phyloP scores from a whole-genome alignment of 768 basidiomycete genomes.

The Auriscalpium orientale region DNA sequence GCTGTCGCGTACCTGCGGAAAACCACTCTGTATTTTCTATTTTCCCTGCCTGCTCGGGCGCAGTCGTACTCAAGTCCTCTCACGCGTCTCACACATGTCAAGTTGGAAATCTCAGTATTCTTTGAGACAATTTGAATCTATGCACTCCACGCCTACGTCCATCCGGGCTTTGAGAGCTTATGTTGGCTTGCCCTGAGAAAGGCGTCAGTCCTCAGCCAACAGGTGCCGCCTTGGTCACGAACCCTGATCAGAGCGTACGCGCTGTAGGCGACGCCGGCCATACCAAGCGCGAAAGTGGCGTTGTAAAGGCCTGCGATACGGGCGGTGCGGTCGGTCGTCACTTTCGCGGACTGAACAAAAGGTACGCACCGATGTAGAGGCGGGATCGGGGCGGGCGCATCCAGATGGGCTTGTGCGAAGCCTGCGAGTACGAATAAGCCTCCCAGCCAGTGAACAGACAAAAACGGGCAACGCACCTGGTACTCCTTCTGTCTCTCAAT shows the following conservation, averaged over 20 bases:
- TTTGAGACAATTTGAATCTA: no score
- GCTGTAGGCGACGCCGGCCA: slow-evolving; percentile 45
- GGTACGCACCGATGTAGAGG: slow-evolving; percentile 53
- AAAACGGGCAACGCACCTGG: slow-evolving; percentile 43
- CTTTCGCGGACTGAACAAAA: background rate
- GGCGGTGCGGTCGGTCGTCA: background rate
- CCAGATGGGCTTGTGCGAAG: slow-evolving; percentile 45
- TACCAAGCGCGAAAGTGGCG: slow-evolving; percentile 44
- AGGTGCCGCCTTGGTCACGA: background rate
- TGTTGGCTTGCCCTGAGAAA: slow-evolving; percentile 5
- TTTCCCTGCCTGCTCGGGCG: no score
- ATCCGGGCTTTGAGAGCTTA: background rate
- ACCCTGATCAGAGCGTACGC: slow-evolving; percentile 39
- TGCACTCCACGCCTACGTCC: no score
- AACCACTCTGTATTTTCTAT: no score
- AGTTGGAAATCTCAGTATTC: no score
- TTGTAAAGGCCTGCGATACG: slow-evolving; percentile 43
- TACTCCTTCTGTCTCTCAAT: slow-evolving; percentile 56
- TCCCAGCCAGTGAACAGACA: background rate
- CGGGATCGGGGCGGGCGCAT: slow-evolving; percentile 52
- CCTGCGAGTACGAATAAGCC: slow-evolving; percentile 15
- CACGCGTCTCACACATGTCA: no score
- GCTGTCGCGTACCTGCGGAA: no score
- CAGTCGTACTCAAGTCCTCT: no score
- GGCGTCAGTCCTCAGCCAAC: no score